Evolutionary conservation across 768 basidiomycete genomes (phyloP).

Genomic region (Pholiota conissans): DNA sequence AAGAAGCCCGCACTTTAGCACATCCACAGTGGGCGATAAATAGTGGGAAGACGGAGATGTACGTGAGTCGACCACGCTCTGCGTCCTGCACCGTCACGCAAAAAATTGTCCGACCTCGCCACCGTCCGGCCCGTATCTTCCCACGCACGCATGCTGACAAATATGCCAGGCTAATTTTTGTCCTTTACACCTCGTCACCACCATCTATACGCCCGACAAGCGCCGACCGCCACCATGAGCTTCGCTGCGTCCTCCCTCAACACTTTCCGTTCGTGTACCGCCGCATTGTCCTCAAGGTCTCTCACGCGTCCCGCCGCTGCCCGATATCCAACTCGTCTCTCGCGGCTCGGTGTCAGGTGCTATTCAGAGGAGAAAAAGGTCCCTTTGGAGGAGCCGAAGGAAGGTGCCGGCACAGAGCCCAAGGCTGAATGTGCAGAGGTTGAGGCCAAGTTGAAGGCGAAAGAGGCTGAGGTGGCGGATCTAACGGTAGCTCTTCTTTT

Average conservation of each 20-base stretch:
- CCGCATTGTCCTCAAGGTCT: conserved; percentile 50
- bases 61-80: background rate
- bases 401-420: conserved; percentile 25
- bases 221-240: conserved; percentile 40
- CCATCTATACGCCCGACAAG: conserved; percentile 9
- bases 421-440: conserved; percentile 30
- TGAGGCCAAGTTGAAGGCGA: conserved; percentile 70
- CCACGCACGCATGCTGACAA: conserved; percentile 12
- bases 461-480: conserved; percentile 81
- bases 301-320: conserved; percentile 31
- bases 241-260: conserved; percentile 48
- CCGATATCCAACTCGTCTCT: conserved; percentile 30
- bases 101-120: background rate
- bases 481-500: conserved; percentile 60
- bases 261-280: conserved; percentile 58
- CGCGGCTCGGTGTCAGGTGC: conserved; percentile 37
- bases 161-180: conserved; percentile 16
- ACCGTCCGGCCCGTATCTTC: conserved; percentile 16
- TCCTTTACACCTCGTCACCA: conserved; percentile 15
- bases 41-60: background rate
- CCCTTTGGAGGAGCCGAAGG: conserved; percentile 27
- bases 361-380: conserved; percentile 63
- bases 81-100: background rate
- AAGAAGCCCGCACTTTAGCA: background rate
- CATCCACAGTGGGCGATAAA: background rate